Evolutionary conservation across 1,139 yeast genomes (phyloP), one percentile per base, ranked within the genome.

Genomic region (Tardiomyces digboiensis): DNA sequence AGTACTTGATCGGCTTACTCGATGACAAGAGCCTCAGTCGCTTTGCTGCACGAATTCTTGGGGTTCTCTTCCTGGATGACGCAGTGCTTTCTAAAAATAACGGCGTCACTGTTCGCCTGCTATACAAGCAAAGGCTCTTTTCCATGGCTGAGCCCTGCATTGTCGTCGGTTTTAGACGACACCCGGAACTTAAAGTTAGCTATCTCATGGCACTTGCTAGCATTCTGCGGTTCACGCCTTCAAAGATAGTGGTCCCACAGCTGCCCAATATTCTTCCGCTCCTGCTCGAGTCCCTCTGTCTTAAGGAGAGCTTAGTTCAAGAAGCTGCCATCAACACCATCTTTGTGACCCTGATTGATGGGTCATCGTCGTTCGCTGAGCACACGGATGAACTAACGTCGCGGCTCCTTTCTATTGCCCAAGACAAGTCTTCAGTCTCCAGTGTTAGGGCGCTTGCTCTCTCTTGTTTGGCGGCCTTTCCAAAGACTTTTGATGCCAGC

Each of bases 121-220:
- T 91, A 23, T 84, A 82, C 68, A 87, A 86, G 59, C 97, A 91
- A 57, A 79, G 80, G 51, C 70, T 84, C 19, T 86, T 86, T 61
- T 76, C 76, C 46, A 65, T 70, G 8, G 66, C 51, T 3, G 52
- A 68, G 10, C 65, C 66, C 3, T 50, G 51, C 18, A 46, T 69
- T 2, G 52, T 63, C 12, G 54, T 49, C 1, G 61, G 62, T 4
- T 57, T 58, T 48, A 51, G 50, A 22, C 39, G 50, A 16, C 40
- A 33, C 22, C 50, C 62, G 50, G 43, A 38, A 2, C 45, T 61
- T 21, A 70, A 74, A 48, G 68, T 72, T 39, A 71, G 75, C 42
- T 78, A 76, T 52, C 66, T 88, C 52, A 71, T 78, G 18, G 78
- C 93, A 0, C 67, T 89, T 44, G 77, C 95, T 1, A 67, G 79